phyloP scores from a whole-genome alignment of 345 rosid species.

The Rhizophora mangle region DNA sequence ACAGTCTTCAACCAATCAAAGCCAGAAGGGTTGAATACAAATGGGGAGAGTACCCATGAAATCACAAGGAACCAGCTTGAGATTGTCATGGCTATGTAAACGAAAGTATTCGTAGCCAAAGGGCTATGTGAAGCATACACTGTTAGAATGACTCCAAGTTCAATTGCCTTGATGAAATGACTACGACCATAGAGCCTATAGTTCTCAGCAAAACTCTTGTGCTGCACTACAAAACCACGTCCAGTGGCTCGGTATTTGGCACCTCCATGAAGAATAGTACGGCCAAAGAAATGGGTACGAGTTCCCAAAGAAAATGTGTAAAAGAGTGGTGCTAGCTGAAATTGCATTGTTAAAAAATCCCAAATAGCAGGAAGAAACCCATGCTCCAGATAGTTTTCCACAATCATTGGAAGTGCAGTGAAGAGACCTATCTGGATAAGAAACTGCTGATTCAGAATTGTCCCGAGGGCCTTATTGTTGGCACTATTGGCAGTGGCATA shows the following conservation, averaged over 20 bases:
- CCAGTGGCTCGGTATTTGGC: conserved; percentile 92
- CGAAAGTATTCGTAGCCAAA: conserved; percentile 46
- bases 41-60: conserved; percentile 89
- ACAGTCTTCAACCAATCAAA: conserved; percentile 93
- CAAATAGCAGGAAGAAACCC: conserved; percentile 80
- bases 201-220: conserved; percentile 75
- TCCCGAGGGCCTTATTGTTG: conserved; percentile 22
- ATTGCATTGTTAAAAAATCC: conserved; percentile 83
- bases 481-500: conserved; percentile 36
- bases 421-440: conserved; percentile 66
- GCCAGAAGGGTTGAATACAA: conserved; percentile 83
- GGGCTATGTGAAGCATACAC: conserved; percentile 72
- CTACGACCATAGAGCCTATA: conserved; percentile 79
- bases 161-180: conserved; percentile 84
- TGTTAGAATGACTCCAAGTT: conserved; percentile 73
- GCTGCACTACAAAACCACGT: conserved; percentile 89
- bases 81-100: conserved; percentile 69
- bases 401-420: conserved; percentile 83
- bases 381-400: conserved; percentile 79
- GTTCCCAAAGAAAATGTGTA: conserved; percentile 92
- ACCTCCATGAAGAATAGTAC: conserved; percentile 92
- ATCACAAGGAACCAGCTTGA: conserved; percentile 86
- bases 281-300: conserved; percentile 73
- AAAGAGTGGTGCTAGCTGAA: conserved; percentile 76
- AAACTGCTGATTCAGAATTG: conserved; percentile 33